Evolutionary conservation across 306 rosid genomes (phyloP), one percentile per base, ranked within the genome.

Genomic region (Chamaecrista fasciculata): DNA sequence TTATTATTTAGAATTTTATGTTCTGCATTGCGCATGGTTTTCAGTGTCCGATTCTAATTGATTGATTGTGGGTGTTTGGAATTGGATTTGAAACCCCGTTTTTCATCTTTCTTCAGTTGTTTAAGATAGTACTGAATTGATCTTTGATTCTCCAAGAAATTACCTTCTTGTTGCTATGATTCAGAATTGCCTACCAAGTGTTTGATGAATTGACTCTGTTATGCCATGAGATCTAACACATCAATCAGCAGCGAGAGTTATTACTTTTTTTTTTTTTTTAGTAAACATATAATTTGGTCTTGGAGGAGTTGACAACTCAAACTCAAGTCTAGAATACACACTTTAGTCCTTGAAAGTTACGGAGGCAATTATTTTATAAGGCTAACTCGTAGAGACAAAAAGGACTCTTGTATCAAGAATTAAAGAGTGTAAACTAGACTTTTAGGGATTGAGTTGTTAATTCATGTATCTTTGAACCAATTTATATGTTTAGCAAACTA

Each of bases 181-280:
- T 65, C 37, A 33, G 1, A 24, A 37, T 44, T 75, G 53, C 56
- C 73, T 66, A 6, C 31, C n/a, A 56, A 50, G 64, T 9, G 10
- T 76, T 74, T 72, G 75, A 57, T 76, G 52, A 76, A 67, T 55
- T 70, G 66, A 37, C 12, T 73, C 46, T 59, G 23, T 57, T 50
- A 47, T 36, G 10, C 70, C 15, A 0, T 50, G 18, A 24, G 25
- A 2, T 34, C 53, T 24, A 11, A 8, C 71, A 8, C 71, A 11
- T 47, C 59, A 24, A 24, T 21, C 37, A 51, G 71, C 19, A 11
- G 33, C 4, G 6, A 34, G 29, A 0, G 39, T 47, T 6, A 1
- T 18, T 31, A 57, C 19, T 46, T 10, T 31, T 47, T 36, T 11
- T 23, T 1, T 24, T 28, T 28, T 57, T n/a, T n/a, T n/a, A n/a